Evolutionary conservation across 2,329 filamentous ascomycete genomes (phyloP), one percentile per base, ranked within the genome.

Genomic region (Xylaria sp.): DNA sequence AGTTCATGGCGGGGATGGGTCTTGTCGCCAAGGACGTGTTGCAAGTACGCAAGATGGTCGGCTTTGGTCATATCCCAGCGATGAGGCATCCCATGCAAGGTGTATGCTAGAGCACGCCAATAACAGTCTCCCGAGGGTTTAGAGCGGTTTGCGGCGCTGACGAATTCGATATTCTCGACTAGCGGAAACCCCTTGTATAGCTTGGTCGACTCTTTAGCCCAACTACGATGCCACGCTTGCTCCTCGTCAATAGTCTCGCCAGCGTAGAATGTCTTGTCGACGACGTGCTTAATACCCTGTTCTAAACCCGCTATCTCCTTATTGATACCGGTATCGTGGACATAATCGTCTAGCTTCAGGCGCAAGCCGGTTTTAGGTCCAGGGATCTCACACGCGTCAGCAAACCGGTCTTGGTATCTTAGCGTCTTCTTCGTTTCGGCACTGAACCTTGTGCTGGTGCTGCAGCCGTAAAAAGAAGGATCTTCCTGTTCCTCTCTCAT

Each of bases 31-130:
- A 81, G 71, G 3, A 79, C 75, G 24, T 71, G 67, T 59, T 75
- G 63, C n/a, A 78, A 47, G 61, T 73, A 75, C 9, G 34, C 69
- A 4, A 79, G 73, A 61, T 81, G 79, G 56, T 79, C 78, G 9
- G 78, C 77, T 69, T 81, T 80, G 64, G 80, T 75, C 1, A 77
- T 65, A 12, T 74, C 56, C 76, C 75, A 78, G 48, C 68, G 69
- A 24, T 53, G 32, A 8, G 70, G 53, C 12, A 64, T 69, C 27
- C 78, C 78, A 60, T 79, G 77, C 3, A 80, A 32, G 14, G 64
- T 67, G 11, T 75, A 71, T 5, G 78, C 73, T 6, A 79, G 36
- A 8, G 78, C 69, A 39, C 75, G 71, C 77, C 77, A 80, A 73
- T 78, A 80, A 70, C 79, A 80, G 57, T 77, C 69, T 1, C 75